Conservation (phyloP, 2,329 filamentous ascomycete genomes). For the Endoconidiophora laricicola region DNA sequence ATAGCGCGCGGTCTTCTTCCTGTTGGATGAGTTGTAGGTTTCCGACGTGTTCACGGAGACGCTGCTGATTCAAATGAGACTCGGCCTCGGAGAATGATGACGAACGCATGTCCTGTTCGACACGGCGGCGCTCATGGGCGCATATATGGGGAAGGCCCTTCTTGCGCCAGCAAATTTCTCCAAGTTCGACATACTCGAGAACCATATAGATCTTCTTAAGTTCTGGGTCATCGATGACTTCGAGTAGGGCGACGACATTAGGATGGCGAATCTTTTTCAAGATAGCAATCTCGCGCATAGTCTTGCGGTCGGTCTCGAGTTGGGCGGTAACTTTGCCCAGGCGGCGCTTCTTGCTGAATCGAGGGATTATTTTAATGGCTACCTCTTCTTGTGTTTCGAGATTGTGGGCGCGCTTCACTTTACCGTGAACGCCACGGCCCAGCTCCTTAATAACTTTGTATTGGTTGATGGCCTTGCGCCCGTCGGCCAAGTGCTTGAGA, state of each 20-base stretch:
- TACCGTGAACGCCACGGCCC: slow-evolving; percentile 87
- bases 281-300: slow-evolving; percentile 92
- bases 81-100: slow-evolving; percentile 20
- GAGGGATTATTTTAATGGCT: slow-evolving; percentile 95
- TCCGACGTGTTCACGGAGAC: slow-evolving; percentile 41
- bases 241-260: slow-evolving; percentile 89
- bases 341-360: slow-evolving; percentile 82
- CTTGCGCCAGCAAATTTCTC: slow-evolving; percentile 87
- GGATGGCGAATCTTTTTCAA: slow-evolving; percentile 94
- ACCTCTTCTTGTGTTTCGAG: slow-evolving; percentile 61
- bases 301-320: slow-evolving; percentile 48
- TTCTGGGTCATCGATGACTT: slow-evolving; percentile 94
- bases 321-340: slow-evolving; percentile 63
- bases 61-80: slow-evolving; percentile 42
- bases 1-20: slow-evolving; percentile 28
- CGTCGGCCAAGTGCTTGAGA: slow-evolving; percentile 71
- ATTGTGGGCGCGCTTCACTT: slow-evolving; percentile 87
- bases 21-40: slow-evolving; percentile 40
- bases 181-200: slow-evolving; percentile 83
- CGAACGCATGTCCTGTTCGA: slow-evolving; percentile 50
- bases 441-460: slow-evolving; percentile 96
- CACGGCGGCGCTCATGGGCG: slow-evolving; percentile 61
- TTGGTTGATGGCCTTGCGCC: slow-evolving; percentile 91
- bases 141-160: slow-evolving; percentile 74
- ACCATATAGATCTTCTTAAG: slow-evolving; percentile 98